Base-by-base conservation (phyloP, 441 rosid genomes). In the Euphorbia schlechtendalii region DNA sequence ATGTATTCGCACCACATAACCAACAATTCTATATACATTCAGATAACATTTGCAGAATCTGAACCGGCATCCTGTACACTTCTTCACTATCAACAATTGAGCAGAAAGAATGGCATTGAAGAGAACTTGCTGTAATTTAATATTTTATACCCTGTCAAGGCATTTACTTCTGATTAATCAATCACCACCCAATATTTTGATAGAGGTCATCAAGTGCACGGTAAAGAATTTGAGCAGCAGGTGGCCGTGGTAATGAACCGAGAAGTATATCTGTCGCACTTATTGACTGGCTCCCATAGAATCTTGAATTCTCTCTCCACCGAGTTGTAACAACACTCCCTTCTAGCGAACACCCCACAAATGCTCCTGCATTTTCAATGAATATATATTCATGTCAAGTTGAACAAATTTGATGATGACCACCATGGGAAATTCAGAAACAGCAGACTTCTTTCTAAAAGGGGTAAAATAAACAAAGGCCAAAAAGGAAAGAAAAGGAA, bases 261-360 rank as follows among this genome's bases (percentile, higher is more conserved):
- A 89, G 94, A 58, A 94, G 86, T 66, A 94, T 83, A 61, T 91
- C 96, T 17, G 84, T 67, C 56, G 94, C 89, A 63, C 78, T 68
- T 63, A 94, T 72, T n/a, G 98, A 86, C 48, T 86, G 91, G 73
- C 85, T 89, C 48, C 98, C 97, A 43, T 91, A 91, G 68, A 89
- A 94, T 69, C 88, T 73, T 57, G 86, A 82, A 73, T 90, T 90
- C 80, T 86, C 96, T 73, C 75, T 79, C 34, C 76, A 69, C 40
- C 96, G 82, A 22, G 96, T 86, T 13, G 87, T 82, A 66, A 94
- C 89, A 6, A 90, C n/a, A 69, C 94, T 94, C 59, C 99, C 96
- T 82, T 94, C 89, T 45, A 94, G 89, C 3, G 97, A 89, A 74
- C 96, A 94, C 65, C 97, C 98, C 21, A 89, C 84, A 71, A 94